Conservation (phyloP, 768 basidiomycete genomes). For the Steccherinum ochraceum region DNA sequence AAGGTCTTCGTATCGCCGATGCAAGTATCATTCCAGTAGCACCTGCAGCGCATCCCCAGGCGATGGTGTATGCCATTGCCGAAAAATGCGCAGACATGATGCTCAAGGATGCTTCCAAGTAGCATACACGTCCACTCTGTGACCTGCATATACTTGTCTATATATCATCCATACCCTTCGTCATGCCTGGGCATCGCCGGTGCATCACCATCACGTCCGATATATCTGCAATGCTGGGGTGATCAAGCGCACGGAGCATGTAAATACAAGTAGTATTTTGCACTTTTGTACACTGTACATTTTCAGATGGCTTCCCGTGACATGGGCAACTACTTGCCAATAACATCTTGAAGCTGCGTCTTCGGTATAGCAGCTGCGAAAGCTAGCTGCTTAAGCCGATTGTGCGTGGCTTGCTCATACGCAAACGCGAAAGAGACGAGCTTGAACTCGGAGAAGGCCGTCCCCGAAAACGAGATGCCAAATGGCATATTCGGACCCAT, state of each 20-base stretch:
- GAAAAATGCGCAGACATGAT: background rate
- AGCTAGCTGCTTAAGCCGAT: conserved; percentile 21
- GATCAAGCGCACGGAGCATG: too few relatives aligned
- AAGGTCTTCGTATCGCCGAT: conserved; percentile 30
- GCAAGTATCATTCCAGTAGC: conserved; percentile 6
- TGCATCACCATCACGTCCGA: too few relatives aligned
- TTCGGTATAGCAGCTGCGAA: conserved; percentile 26
- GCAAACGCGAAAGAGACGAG: conserved; percentile 56
- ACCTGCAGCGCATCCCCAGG: background rate
- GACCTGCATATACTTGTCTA: too few relatives aligned
- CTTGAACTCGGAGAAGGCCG: conserved; percentile 53
- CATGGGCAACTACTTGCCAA: conserved; percentile 12
- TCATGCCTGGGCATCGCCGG: too few relatives aligned
- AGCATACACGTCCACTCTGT: too few relatives aligned
- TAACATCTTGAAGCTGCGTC: conserved; percentile 24
- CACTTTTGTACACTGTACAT: too few relatives aligned
- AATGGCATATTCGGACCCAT: conserved; percentile 52
- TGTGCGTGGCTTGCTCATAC: conserved; percentile 41
- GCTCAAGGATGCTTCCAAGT: too few relatives aligned
- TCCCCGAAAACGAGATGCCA: conserved; percentile 56
- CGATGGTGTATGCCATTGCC: background rate
- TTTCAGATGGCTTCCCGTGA: too few relatives aligned
- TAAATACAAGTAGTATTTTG: too few relatives aligned
- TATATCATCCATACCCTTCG: too few relatives aligned
- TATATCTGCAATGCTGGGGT: too few relatives aligned